Conservation (phyloP, 164 flowering plant species). For the Umbellularia californica region DNA sequence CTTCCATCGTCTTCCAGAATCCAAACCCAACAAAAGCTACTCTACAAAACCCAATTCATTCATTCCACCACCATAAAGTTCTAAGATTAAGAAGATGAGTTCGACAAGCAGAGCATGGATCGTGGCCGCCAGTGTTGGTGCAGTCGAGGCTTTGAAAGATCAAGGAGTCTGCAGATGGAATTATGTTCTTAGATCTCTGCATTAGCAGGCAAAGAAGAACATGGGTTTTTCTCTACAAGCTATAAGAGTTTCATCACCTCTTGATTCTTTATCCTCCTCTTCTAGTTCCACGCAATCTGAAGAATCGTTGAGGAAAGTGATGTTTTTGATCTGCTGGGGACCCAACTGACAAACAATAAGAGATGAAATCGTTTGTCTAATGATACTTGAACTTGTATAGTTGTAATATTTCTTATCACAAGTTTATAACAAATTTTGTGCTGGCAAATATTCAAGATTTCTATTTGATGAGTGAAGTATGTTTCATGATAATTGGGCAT, state of each 20-base stretch:
- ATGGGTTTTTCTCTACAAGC: slow-evolving; percentile 12
- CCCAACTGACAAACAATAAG: not conserved
- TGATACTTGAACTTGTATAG: too few species aligned
- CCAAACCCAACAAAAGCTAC: not conserved
- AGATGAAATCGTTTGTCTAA: not conserved
- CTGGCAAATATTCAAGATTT: too few species aligned
- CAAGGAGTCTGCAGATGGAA: slow-evolving; percentile 26
- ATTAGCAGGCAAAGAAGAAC: slow-evolving; percentile 14
- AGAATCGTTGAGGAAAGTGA: slow-evolving; percentile 21
- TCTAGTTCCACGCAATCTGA: slow-evolving; percentile 14
- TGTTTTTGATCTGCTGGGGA: slow-evolving; percentile 24
- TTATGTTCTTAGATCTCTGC: slow-evolving; percentile 9
- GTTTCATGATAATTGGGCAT: too few species aligned
- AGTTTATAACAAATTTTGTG: too few species aligned
- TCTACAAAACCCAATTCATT: too few species aligned
- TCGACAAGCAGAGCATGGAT: slow-evolving; percentile 19
- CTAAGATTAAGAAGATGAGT: not conserved
- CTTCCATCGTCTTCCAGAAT: not conserved
- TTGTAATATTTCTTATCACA: too few species aligned
- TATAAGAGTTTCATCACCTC: slow-evolving; percentile 7
- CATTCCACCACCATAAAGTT: too few species aligned
- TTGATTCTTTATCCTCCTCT: slow-evolving; percentile 1
- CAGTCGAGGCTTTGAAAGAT: slow-evolving; percentile 12
- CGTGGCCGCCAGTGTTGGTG: slow-evolving; percentile 8
- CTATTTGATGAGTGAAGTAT: too few species aligned